A percentile compares a stretch with the other conserved stretches of the same genome.
These are phyloP conservation scores for Dioscorea zingiberensis DNA, from an alignment of 106 monocot genomes.

Conservation along the genomic window DNA sequence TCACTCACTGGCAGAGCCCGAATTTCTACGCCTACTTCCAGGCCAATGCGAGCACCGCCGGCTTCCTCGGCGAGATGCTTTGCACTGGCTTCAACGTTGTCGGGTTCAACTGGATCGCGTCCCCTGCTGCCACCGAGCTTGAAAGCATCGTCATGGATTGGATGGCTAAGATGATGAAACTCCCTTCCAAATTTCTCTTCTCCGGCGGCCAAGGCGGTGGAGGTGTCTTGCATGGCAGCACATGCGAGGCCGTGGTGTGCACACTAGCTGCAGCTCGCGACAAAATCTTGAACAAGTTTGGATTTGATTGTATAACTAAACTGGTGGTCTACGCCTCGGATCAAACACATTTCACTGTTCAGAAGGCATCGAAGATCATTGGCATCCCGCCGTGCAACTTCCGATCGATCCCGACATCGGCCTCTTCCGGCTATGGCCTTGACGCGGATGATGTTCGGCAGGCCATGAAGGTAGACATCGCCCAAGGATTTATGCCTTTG, in stretches of 20 bases:
- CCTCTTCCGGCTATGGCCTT: conserved; percentile 13
- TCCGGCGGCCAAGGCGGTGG: conserved; percentile 24
- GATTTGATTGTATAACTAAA: conserved; percentile 9
- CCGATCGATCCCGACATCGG: conserved; percentile 21
- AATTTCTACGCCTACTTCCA: conserved; percentile 47
- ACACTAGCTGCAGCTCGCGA: conserved; percentile 37
- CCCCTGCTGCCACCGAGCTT: conserved; percentile 63
- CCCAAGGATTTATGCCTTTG: conserved; percentile 22
- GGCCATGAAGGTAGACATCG: conserved; percentile 18
- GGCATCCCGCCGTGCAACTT: conserved; percentile 37
- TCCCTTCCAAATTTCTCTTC: conserved; percentile 27
- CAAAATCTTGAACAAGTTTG: conserved; percentile 10
- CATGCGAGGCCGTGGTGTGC: conserved; percentile 43
- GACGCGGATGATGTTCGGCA: not conserved
- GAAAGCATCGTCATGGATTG: conserved; percentile 50
- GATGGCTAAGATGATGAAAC: conserved; percentile 33
- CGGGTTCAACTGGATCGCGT: conserved; percentile 50
- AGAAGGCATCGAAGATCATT: conserved; percentile 30
- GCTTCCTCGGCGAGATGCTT: conserved; percentile 45
- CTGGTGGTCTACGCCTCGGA: conserved; percentile 56
- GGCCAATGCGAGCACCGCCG: conserved; percentile 41
- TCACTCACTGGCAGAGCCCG: conserved; percentile 59
- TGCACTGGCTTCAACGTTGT: conserved; percentile 37
- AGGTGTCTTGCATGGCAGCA: conserved; percentile 34
- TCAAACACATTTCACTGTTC: conserved; percentile 48